A percentile compares a stretch with the other conserved stretches of the same genome.
phyloP scores from a whole-genome alignment of 768 basidiomycete species.

The Sistotremastrum suecicum region DNA sequence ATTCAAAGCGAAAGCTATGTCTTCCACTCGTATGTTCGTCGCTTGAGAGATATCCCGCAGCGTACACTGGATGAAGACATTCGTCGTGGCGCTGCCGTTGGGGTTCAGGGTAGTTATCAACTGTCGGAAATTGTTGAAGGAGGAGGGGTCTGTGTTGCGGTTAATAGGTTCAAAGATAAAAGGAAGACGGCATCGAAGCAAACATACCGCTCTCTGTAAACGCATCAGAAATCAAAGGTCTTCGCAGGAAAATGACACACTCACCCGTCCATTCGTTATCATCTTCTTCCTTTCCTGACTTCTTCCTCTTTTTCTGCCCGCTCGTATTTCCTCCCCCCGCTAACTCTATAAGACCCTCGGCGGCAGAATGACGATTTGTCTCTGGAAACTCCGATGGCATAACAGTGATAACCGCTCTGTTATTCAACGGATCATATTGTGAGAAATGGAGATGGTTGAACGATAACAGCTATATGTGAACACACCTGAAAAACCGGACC shows the following conservation, averaged over 20 bases:
- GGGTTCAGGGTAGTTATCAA: slow-evolving; percentile 42
- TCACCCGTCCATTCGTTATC: too few species aligned
- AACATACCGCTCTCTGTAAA: neutral
- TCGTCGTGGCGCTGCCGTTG: slow-evolving; percentile 59
- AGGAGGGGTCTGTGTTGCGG: slow-evolving; percentile 6
- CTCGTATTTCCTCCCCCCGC: too few species aligned
- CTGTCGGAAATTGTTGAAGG: slow-evolving; percentile 37
- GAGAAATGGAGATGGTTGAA: too few species aligned
- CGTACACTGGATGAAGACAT: slow-evolving; percentile 54
- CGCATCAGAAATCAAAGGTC: slow-evolving; percentile 16
- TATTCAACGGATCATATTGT: too few species aligned
- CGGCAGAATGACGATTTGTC: too few species aligned
- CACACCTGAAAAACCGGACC: slow-evolving; percentile 69
- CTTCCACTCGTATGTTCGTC: slow-evolving; percentile 72
- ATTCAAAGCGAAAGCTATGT: slow-evolving; percentile 78
- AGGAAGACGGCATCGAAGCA: neutral
- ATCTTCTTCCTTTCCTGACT: too few species aligned
- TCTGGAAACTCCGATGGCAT: too few species aligned
- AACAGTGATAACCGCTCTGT: slow-evolving; percentile 27
- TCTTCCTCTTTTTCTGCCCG: too few species aligned
- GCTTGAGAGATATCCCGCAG: slow-evolving; percentile 67
- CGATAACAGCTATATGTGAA: neutral
- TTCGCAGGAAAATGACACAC: slow-evolving; percentile 13
- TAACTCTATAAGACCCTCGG: too few species aligned
- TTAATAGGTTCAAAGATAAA: neutral